Evolutionary conservation across 176 grass and related monocot species (phyloP), one percentile per base, ranked within the genome.

Genomic region (Elaeis guineensis): DNA sequence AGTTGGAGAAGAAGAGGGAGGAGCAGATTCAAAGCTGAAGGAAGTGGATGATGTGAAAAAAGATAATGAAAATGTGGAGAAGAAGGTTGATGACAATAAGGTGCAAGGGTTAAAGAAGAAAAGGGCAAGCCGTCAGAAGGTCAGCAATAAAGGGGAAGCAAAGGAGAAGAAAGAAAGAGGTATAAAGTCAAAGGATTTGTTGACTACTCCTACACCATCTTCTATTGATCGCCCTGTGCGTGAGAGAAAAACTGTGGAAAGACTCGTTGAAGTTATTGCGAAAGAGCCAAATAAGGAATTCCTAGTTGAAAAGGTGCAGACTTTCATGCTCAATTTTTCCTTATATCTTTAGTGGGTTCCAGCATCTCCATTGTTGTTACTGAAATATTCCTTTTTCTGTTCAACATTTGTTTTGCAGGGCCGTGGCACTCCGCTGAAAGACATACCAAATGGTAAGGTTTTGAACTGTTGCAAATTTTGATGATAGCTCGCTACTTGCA

Each of bases 251-350:
- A 89, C 77, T 25, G 94, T 98, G 59, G 94, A 93, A 72, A 93
- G 94, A 57, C 88, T 98, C 61, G 94, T 98, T 30, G 94, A 98
- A 84, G 88, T 92, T 64, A 93, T 98, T 93, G 94, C 93, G 28
- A 98, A 98, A 68, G 94, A 93, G 62, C 73, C 85, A 58, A 81
- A 77, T 59, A 77, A 6, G 62, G 75, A 70, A 30, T 98, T 98
- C 19, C 21, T 89, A 57, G 77, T 98, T 73, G 94, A 98, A 57
- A 98, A 98, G 94, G 94, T 98, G 54, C 16, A 55, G 32, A 28
- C 56, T 25, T 58, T 70, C 49, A 54, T 75, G 19, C 50, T 58
- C 17, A 30, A 55, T 5, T 49, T 25, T 21, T 51, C 21, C 48
- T 24, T 4, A 6, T 63, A 16, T 61, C 32, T 77, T 12, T 28